Evolutionary conservation across 306 rosid species (phyloP), one percentile per base, ranked within the genome.

Genomic region (Purshia tridentata): DNA sequence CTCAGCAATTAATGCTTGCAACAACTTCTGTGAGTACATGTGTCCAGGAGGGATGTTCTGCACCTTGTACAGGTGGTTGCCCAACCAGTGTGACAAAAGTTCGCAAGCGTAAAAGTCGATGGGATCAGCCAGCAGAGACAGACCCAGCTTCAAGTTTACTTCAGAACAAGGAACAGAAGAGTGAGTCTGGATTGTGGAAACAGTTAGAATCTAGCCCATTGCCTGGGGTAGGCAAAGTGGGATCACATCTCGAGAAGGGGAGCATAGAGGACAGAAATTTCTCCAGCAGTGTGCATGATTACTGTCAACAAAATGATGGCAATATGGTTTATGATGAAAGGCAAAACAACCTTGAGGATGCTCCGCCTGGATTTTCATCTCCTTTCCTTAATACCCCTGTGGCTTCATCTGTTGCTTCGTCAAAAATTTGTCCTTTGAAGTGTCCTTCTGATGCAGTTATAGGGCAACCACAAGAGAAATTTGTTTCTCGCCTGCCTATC

Each of bases 101-200:
- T 46, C 97, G 97, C 9, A 95, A 95, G 78, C 96, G 99, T 52
- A 95, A 92, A 76, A 95, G 98, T 79, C 88, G 99, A 76, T 95
- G 99, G 99, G 99, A 95, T 86, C 97, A 92, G 69, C 98, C 97
- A 50, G 93, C 93, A 9, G 93, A 84, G 67, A 69, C 84, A 62
- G 78, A 45, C 72, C 74, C 73, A 20, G 83, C 67, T 81, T 77
- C 72, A 51, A 59, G 72, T 58, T 73, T 64, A 67, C 70, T 58
- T 66, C 80, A 56, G 16, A 73, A 44, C 46, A 88, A 78, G 80
- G 90, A 84, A 69, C 88, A 76, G 74, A 81, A 80, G 74, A 59
- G 63, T 1, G 87, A 83, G 59, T 57, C 78, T 60, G 42, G 66
- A 67, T 71, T 16, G 9, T 4, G 35, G 48, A 22, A 53, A 65